phyloP scores from a whole-genome alignment of 495 filamentous ascomycete species.

The Viridothelium virens region DNA sequence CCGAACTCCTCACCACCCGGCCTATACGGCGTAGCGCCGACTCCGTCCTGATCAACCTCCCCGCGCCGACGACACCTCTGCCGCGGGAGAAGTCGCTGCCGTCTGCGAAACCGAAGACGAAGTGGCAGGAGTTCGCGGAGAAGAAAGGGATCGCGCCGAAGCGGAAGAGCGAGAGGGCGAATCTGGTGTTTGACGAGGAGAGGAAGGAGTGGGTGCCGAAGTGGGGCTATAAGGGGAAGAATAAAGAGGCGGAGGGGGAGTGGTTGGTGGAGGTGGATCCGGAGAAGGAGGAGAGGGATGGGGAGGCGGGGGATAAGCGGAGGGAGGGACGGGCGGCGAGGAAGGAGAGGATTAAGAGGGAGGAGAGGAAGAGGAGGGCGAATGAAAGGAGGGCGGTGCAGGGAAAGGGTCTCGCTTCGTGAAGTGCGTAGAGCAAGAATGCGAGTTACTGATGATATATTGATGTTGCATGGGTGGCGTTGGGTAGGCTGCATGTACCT shows the following conservation, averaged over 20 bases:
- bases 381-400: conserved; percentile 53
- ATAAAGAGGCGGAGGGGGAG: conserved; percentile 66
- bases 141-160: conserved; percentile 91
- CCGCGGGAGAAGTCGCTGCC: conserved; percentile 90
- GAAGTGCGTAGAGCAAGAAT: not conserved
- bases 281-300: conserved; percentile 49
- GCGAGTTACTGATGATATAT: not conserved
- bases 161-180: conserved; percentile 51
- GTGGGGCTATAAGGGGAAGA: conserved; percentile 93
- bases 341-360: conserved; percentile 4
- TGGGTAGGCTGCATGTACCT: not conserved
- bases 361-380: conserved; percentile 36
- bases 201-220: conserved; percentile 81
- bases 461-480: not conserved
- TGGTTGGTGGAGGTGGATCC: conserved; percentile 89
- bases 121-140: conserved; percentile 89
- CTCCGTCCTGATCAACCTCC: conserved; percentile 70
- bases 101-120: conserved; percentile 67
- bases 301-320: conserved; percentile 47
- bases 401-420: conserved; percentile 27
- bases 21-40: conserved; percentile 57
- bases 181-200: conserved; percentile 74
- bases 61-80: conserved; percentile 54
- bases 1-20: conserved; percentile 78
- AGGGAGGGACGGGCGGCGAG: conserved; percentile 3